These are phyloP conservation scores for Picochlorum costavermella DNA, from an alignment of 139 green algal genomes.

Conservation along the genomic window DNA sequence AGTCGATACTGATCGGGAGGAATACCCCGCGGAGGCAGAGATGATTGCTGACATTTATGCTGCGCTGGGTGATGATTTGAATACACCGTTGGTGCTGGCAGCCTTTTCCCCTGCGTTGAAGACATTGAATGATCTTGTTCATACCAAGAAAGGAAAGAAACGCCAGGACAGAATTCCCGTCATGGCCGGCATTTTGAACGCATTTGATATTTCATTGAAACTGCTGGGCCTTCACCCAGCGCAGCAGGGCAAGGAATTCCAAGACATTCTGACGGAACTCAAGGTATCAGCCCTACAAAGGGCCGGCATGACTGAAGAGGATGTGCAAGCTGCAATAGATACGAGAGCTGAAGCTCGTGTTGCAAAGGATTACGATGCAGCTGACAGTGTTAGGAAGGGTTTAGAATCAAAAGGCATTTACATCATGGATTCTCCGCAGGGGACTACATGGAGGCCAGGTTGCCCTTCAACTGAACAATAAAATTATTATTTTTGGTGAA, in stretches of 20 bases:
- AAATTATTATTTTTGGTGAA: not conserved
- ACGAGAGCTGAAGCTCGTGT: slow-evolving; percentile 32
- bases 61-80: slow-evolving; percentile 81
- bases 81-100: slow-evolving; percentile 66
- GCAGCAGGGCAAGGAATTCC: slow-evolving; percentile 8
- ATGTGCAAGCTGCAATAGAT: slow-evolving; percentile 48
- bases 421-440: slow-evolving; percentile 64
- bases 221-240: slow-evolving; percentile 26
- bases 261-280: slow-evolving; percentile 38
- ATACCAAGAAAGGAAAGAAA: slow-evolving; percentile 56
- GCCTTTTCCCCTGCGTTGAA: slow-evolving; percentile 73
- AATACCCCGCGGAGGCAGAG: not conserved
- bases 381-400: slow-evolving; percentile 48
- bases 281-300: slow-evolving; percentile 54
- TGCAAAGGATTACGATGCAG: slow-evolving; percentile 72
- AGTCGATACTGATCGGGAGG: not conserved
- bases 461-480: not conserved
- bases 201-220: slow-evolving; percentile 26
- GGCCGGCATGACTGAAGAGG: slow-evolving; percentile 54
- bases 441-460: slow-evolving; percentile 59
- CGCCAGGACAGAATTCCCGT: slow-evolving; percentile 20
- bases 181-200: slow-evolving; percentile 22
- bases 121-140: slow-evolving; percentile 68
- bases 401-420: slow-evolving; percentile 54
- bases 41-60: slow-evolving; percentile 21